Conservation (phyloP, 2,329 filamentous ascomycete genomes). For the Ophiocordyceps robertsii region DNA sequence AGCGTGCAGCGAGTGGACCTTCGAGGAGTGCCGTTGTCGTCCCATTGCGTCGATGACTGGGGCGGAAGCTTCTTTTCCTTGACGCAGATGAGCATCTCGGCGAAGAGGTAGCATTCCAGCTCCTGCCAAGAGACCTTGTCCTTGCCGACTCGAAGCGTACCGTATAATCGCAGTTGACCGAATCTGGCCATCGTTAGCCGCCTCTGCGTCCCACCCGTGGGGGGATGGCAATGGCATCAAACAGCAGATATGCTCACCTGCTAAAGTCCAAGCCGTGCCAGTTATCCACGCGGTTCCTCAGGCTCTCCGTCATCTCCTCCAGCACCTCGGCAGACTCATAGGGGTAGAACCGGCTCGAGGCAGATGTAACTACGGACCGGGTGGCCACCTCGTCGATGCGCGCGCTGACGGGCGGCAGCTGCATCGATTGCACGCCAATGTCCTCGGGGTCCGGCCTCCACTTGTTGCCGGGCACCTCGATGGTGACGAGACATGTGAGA, state of each 20-base stretch:
- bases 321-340: slow-evolving; percentile 67
- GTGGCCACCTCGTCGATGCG: slow-evolving; percentile 40
- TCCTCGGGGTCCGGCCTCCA: slow-evolving; percentile 83
- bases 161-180: slow-evolving; percentile 80
- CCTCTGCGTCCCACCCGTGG: background rate
- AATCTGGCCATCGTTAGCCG: slow-evolving; percentile 43
- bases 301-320: slow-evolving; percentile 72
- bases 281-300: slow-evolving; percentile 84
- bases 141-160: slow-evolving; percentile 85
- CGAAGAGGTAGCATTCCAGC: slow-evolving; percentile 90
- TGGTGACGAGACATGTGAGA: slow-evolving; percentile 82
- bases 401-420: slow-evolving; percentile 22
- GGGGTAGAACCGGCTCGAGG: slow-evolving; percentile 46
- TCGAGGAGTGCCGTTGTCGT: slow-evolving; percentile 40
- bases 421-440: slow-evolving; percentile 39
- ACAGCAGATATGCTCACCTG: slow-evolving; percentile 33
- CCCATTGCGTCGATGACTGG: slow-evolving; percentile 47
- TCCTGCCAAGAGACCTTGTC: slow-evolving; percentile 97
- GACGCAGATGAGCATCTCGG: slow-evolving; percentile 98
- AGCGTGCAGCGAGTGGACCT: slow-evolving; percentile 71
- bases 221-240: background rate
- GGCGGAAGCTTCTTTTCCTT: slow-evolving; percentile 76
- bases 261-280: slow-evolving; percentile 95
- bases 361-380: slow-evolving; percentile 46
- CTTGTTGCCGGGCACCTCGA: slow-evolving; percentile 86